Base-by-base conservation (phyloP, 1,284 basidiomycete species). In the Apiotrichum domesticum region DNA sequence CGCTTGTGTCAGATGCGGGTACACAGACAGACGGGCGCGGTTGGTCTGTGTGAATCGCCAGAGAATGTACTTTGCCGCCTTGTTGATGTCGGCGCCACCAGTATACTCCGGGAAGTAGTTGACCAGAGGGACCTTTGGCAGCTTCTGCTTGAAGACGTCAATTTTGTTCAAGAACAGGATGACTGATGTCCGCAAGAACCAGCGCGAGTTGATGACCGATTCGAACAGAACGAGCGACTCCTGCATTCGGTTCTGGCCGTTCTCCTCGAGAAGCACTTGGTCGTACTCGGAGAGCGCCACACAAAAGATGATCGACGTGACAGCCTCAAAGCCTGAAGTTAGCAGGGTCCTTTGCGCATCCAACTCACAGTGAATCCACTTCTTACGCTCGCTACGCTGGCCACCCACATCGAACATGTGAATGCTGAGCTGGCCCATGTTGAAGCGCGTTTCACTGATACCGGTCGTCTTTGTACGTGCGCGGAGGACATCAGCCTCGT, bases 31-130 rank as follows among this genome's bases (percentile, higher is more conserved):
- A 54, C 87, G 79, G 37, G 90, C 90, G 34, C 92, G 80, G 71
- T 98, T 98, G 46, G 89, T 88, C 75, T 96, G 91, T 79, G 94
- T 96, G 66, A 97, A 98, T 63, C 90, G 80, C 95, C 94, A 98
- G 29, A 98, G 79, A 60, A 98, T 96, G 71, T 95, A 98, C 73
- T 97, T 98, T 3, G 94, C 92, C 2, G 92, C 95, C 77, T 98
- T 98, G 80, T 96, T 96, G 74, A 97, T 90, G 70, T 97, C 93
- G 7, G 87, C 77, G 1, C 94, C 94, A 40, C 45, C 80, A 0
- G 90, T 90, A 76, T 97, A 98, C 69, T 98, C 95, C 1, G 91
- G 87, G 75, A 97, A 98, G 75, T 91, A 95, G 59, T 84, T 82
- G 55, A 93, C 88, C 14, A 98, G 79, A 3, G 93, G 93, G 6